A percentile compares a stretch with the other conserved stretches of the same genome.
These are phyloP conservation scores for Boletus vinaceobasis DNA, from an alignment of 768 basidiomycete species.

Conservation along the genomic window DNA sequence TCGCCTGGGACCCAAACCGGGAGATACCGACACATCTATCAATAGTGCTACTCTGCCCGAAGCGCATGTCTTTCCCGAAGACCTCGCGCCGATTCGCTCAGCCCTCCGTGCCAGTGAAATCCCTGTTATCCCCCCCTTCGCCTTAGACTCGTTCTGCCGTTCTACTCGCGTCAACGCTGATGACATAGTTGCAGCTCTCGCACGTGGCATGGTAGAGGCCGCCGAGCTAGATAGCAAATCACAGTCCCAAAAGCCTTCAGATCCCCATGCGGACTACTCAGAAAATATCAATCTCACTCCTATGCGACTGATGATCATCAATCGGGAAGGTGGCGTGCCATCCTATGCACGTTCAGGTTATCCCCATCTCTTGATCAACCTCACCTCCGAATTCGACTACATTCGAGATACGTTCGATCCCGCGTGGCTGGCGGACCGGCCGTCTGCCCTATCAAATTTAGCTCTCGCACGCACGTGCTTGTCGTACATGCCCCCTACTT, in stretches of 20 bases:
- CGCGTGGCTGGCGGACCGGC: slow-evolving; percentile 73
- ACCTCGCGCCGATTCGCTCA: slow-evolving; percentile 80
- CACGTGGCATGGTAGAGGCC: slow-evolving; percentile 73
- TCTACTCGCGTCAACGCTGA: slow-evolving; percentile 84
- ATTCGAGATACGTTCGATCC: slow-evolving; percentile 82
- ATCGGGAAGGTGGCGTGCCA: slow-evolving; percentile 92
- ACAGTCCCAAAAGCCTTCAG: slow-evolving; percentile 24
- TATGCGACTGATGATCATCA: slow-evolving; percentile 95
- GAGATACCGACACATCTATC: slow-evolving; percentile 29
- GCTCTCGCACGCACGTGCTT: slow-evolving; percentile 83
- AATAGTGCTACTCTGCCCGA: slow-evolving; percentile 51
- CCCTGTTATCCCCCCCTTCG: slow-evolving; percentile 91
- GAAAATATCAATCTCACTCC: slow-evolving; percentile 83
- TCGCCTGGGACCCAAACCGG: slow-evolving; percentile 74
- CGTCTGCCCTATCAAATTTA: slow-evolving; percentile 84
- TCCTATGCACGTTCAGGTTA: slow-evolving; percentile 94
- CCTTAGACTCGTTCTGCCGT: slow-evolving; percentile 86
- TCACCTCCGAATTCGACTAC: slow-evolving; percentile 79
- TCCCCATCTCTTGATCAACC: slow-evolving; percentile 94
- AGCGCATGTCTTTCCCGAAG: slow-evolving; percentile 75
- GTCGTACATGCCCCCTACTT: slow-evolving; percentile 86
- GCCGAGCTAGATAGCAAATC: slow-evolving; percentile 47
- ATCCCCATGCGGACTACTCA: slow-evolving; percentile 38
- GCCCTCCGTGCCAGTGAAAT: slow-evolving; percentile 94
- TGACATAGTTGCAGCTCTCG: slow-evolving; percentile 83